Evolutionary conservation across 139 green algal species (phyloP).

Genomic region (Parachlorella kessleri): DNA sequence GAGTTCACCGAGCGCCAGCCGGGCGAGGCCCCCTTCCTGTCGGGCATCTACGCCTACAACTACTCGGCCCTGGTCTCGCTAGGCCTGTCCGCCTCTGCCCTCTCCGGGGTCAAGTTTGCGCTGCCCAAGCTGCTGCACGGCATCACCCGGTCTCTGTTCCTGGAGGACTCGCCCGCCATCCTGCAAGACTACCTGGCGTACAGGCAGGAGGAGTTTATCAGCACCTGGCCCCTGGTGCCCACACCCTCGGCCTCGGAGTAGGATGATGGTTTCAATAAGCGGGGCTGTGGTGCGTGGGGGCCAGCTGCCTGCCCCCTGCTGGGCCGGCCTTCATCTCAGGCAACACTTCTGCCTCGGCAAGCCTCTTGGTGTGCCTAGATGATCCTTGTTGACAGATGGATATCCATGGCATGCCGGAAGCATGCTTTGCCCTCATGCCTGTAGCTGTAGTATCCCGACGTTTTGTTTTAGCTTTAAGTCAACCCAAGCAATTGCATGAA

Average conservation of each 20-base stretch:
- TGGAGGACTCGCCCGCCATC: conserved; percentile 28
- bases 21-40: conserved; percentile 32
- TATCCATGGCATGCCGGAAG: no score
- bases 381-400: no score
- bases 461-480: no score
- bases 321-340: no score
- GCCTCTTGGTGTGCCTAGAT: no score
- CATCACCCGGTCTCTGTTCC: conserved; percentile 50
- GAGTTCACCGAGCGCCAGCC: conserved; percentile 41
- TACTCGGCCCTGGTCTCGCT: conserved; percentile 44
- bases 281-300: no score
- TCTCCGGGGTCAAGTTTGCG: conserved; percentile 44
- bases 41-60: conserved; percentile 48
- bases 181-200: conserved; percentile 38
- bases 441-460: no score
- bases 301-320: no score
- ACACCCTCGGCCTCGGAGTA: neutral
- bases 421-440: no score
- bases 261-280: no score
- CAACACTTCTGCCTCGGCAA: no score
- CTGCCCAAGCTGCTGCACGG: conserved; percentile 47
- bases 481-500: no score
- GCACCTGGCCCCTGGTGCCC: conserved; percentile 28
- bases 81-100: conserved; percentile 39
- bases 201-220: conserved; percentile 34